phyloP scores from a whole-genome alignment of 106 monocot species.

The Allium fistulosum region DNA sequence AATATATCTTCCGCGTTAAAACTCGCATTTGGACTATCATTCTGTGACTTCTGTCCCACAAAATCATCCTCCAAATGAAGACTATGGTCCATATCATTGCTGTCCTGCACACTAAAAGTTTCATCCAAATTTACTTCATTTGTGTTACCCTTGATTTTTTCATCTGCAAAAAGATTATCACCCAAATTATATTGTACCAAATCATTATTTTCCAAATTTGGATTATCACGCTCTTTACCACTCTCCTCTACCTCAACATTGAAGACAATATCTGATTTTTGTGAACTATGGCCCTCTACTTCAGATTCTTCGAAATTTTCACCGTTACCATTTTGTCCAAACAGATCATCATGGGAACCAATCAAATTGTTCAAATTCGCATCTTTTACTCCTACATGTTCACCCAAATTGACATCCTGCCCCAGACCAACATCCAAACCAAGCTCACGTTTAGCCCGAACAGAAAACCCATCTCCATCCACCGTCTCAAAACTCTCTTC shows the following conservation, averaged over 20 bases:
- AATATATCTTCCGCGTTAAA: background rate
- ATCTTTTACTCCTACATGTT: background rate
- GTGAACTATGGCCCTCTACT: background rate
- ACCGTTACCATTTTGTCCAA: background rate
- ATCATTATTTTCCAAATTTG: too few relatives aligned
- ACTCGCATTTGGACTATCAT: background rate
- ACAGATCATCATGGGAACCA: background rate
- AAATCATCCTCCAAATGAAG: background rate
- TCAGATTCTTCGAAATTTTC: background rate
- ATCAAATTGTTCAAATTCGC: background rate
- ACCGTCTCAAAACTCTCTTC: background rate
- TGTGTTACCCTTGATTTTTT: background rate
- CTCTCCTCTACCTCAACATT: too few relatives aligned
- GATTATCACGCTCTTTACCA: too few relatives aligned
- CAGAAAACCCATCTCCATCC: constrained; percentile 6
- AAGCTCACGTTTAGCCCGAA: background rate
- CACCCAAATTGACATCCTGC: background rate
- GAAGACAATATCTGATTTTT: too few relatives aligned
- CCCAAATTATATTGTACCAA: background rate
- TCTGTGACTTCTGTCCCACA: background rate
- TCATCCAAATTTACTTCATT: background rate
- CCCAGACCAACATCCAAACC: background rate
- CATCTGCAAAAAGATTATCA: background rate
- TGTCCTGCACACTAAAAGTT: background rate
- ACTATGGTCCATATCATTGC: background rate